These are phyloP conservation scores for Heritiera fomes DNA, from an alignment of 345 rosid species.

Conservation along the genomic window DNA sequence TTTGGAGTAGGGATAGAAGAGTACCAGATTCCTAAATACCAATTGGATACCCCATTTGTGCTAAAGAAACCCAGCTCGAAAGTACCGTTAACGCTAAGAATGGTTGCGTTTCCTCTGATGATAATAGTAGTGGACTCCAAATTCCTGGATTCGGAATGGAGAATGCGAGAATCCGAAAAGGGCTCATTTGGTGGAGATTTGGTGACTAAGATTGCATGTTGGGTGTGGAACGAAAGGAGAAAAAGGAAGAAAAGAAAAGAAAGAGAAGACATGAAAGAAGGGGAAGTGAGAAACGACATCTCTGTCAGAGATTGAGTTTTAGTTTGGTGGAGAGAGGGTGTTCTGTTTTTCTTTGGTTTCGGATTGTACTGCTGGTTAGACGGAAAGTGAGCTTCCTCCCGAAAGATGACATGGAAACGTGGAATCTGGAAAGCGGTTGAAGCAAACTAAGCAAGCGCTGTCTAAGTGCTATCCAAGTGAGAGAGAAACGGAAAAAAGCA, in stretches of 20 bases:
- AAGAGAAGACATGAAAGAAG: slow-evolving; percentile 15
- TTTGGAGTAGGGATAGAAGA: slow-evolving; percentile 51
- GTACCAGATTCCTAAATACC: slow-evolving; percentile 60
- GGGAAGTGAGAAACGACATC: not conserved
- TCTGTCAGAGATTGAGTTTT: not conserved
- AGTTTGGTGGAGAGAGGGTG: not conserved
- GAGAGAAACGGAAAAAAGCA: not conserved
- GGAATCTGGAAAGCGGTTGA: not conserved
- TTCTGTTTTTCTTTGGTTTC: not conserved
- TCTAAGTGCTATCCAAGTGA: not conserved
- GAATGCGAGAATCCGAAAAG: not conserved
- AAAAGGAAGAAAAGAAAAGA: slow-evolving; percentile 24
- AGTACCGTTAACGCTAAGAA: slow-evolving; percentile 42
- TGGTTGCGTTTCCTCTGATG: slow-evolving; percentile 47
- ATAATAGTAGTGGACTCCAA: slow-evolving; percentile 30
- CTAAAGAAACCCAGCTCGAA: slow-evolving; percentile 56
- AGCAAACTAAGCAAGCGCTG: not conserved
- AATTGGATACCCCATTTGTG: slow-evolving; percentile 35
- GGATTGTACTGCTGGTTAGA: slow-evolving; percentile 9
- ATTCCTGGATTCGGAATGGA: slow-evolving; percentile 18
- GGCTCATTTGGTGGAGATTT: not conserved
- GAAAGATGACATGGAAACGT: slow-evolving; percentile 32
- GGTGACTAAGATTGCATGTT: not conserved
- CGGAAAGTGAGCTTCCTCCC: slow-evolving; percentile 11
- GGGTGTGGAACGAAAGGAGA: not conserved